Conservation (phyloP, 176 grass and related monocot genomes). For the Oryza glumipatula region DNA sequence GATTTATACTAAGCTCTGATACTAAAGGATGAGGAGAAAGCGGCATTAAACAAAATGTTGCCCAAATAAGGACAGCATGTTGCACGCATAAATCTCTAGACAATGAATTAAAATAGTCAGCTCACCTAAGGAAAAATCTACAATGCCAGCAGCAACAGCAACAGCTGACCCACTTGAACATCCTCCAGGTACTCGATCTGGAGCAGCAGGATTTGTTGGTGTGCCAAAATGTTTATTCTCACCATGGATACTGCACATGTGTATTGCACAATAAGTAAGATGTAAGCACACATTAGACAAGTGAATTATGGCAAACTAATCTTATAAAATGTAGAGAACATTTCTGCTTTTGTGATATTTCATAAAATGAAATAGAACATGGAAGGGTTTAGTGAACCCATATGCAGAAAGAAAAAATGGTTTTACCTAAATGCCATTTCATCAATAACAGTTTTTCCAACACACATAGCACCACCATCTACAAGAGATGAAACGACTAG, state of each 20-base stretch:
- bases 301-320: neutral
- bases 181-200: conserved; percentile 76
- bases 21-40: neutral
- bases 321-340: conserved; percentile 10
- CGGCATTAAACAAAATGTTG: conserved; percentile 17
- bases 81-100: neutral
- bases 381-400: conserved; percentile 2
- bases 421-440: conserved; percentile 92
- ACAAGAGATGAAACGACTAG: conserved; percentile 79
- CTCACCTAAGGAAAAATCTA: conserved; percentile 98
- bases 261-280: conserved; percentile 26
- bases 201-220: conserved; percentile 74
- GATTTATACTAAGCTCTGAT: conserved; percentile 17
- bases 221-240: conserved; percentile 89
- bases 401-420: neutral
- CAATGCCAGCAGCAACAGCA: conserved; percentile 83
- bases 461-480: conserved; percentile 73
- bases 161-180: conserved; percentile 97
- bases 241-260: conserved; percentile 73
- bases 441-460: conserved; percentile 93
- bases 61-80: conserved; percentile 3
- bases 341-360: neutral
- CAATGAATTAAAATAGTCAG: neutral
- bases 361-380: neutral
- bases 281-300: conserved; percentile 20